Conservation (phyloP, 306 rosid species). For the Gillenia trifoliata region DNA sequence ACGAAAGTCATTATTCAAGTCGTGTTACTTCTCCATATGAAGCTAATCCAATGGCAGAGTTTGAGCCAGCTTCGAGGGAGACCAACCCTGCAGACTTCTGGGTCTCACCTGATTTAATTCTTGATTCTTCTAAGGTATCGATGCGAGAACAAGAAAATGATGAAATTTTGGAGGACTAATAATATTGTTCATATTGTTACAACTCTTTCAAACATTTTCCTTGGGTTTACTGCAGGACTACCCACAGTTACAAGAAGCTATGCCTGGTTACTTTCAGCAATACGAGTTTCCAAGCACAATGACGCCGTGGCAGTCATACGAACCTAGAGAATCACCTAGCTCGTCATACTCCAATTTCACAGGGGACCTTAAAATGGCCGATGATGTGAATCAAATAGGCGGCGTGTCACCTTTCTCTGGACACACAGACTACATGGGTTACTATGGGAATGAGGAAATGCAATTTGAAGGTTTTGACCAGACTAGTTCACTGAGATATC, state of each 20-base stretch:
- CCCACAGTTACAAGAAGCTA: conserved; percentile 46
- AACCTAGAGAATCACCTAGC: conserved; percentile 49
- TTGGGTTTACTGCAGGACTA: conserved; percentile 47
- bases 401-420: conserved; percentile 47
- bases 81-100: conserved; percentile 48
- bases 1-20: conserved; percentile 50
- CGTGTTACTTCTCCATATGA: conserved; percentile 40
- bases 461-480: conserved; percentile 49
- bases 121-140: conserved; percentile 82
- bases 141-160: neutral
- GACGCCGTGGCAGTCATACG: conserved; percentile 51
- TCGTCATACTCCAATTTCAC: conserved; percentile 70
- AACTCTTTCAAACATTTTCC: conserved; percentile 12
- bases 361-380: conserved; percentile 40
- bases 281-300: conserved; percentile 32
- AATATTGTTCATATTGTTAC: neutral
- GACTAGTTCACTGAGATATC: conserved; percentile 32
- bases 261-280: conserved; percentile 42
- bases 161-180: neutral
- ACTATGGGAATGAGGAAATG: conserved; percentile 42
- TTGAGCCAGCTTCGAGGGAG: conserved; percentile 40
- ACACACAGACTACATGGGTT: conserved; percentile 44
- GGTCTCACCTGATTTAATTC: conserved; percentile 74
- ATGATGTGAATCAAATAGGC: conserved; percentile 37
- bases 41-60: conserved; percentile 33